Conservation (phyloP, 768 basidiomycete species). For the Sarcomyxa edulis region DNA sequence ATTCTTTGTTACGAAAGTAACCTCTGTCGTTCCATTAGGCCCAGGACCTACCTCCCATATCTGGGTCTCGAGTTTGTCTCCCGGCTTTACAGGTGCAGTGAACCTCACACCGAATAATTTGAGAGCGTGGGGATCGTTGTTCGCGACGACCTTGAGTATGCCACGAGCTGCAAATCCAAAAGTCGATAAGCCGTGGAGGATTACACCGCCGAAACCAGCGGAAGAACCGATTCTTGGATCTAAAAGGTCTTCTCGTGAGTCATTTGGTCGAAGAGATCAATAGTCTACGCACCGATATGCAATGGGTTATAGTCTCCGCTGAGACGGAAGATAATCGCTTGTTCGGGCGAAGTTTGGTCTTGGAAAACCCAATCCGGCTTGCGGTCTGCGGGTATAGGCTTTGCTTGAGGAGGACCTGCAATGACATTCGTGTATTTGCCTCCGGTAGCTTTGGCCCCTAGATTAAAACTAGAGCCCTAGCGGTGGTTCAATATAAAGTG, state of each 20-base stretch:
- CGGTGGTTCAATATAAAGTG: not conserved
- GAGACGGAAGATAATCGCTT: constrained; percentile 67
- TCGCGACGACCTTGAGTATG: constrained; percentile 58
- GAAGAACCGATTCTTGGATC: constrained; percentile 71
- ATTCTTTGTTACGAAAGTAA: constrained; percentile 61
- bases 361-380: constrained; percentile 55
- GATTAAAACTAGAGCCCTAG: constrained; percentile 62
- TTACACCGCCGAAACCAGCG: constrained; percentile 78
- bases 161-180: constrained; percentile 82
- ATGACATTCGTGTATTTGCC: constrained; percentile 59
- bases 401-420: constrained; percentile 54
- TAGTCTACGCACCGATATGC: constrained; percentile 50
- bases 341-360: constrained; percentile 60
- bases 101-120: constrained; percentile 71
- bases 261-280: not conserved
- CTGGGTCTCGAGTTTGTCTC: constrained; percentile 72
- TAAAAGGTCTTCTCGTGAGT: constrained; percentile 15
- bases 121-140: constrained; percentile 55
- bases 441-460: constrained; percentile 62
- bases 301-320: constrained; percentile 79
- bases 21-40: constrained; percentile 52
- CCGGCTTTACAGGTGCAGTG: constrained; percentile 80
- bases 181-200: constrained; percentile 79
- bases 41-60: constrained; percentile 75
- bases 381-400: constrained; percentile 55